A percentile compares a stretch with the other conserved stretches of the same genome.
Evolutionary conservation across 352 stramenopile genomes (phyloP).

Genomic region (Phytophthora boehmeriae): DNA sequence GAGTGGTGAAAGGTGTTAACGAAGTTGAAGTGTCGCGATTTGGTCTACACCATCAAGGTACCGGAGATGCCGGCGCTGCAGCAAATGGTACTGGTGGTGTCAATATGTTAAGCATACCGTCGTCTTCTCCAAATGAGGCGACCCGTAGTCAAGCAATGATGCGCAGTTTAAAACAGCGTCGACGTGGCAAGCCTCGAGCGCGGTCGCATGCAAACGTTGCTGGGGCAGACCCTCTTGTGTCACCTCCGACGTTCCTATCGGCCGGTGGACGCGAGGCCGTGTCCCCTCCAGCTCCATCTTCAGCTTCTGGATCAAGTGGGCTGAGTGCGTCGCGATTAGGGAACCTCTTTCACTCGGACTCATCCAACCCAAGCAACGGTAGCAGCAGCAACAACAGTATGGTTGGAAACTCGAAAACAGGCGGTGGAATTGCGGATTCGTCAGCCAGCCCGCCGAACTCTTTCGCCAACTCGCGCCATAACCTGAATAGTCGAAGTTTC

Average conservation of each 20-base stretch:
- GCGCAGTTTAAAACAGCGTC: constrained; percentile 45
- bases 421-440: constrained; percentile 19
- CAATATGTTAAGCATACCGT: constrained; percentile 7
- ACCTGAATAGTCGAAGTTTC: constrained; percentile 25
- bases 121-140: constrained; percentile 27
- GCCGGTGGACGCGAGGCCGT: constrained; percentile 23
- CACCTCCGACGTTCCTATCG: constrained; percentile 26
- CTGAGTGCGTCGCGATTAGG: constrained; percentile 32
- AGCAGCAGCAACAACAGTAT: constrained; percentile 20
- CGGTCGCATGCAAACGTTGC: constrained; percentile 32
- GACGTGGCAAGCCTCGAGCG: constrained; percentile 37
- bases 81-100: not conserved
- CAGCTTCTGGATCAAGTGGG: constrained; percentile 17
- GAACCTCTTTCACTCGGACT: constrained; percentile 56
- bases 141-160: constrained; percentile 49
- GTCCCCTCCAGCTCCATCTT: constrained; percentile 26
- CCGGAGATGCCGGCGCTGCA: constrained; percentile 11
- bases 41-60: constrained; percentile 28
- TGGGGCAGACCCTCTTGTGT: constrained; percentile 19
- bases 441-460: constrained; percentile 36
- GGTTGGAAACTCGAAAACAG: constrained; percentile 5
- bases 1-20: constrained; percentile 16
- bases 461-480: constrained; percentile 7
- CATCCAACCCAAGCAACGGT: constrained; percentile 16
- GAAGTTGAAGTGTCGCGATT: constrained; percentile 37